phyloP scores from a whole-genome alignment of 495 filamentous ascomycete genomes.

The Clohesyomyces aquaticus region DNA sequence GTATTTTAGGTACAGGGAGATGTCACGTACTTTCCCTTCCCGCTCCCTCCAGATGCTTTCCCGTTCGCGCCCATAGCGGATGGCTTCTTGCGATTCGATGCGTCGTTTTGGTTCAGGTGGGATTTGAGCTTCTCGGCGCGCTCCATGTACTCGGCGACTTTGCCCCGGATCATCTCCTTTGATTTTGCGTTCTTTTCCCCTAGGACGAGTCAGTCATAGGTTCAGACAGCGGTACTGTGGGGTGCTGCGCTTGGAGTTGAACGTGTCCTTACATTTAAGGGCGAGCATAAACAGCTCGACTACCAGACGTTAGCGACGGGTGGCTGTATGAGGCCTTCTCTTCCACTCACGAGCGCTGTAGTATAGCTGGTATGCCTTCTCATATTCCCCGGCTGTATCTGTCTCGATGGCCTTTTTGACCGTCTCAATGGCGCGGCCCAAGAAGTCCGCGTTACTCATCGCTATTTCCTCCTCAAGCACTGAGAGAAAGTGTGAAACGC shows the following conservation, averaged over 20 bases:
- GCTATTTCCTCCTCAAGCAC: conserved; percentile 20
- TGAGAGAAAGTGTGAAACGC: background rate
- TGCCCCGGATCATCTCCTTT: conserved; percentile 94
- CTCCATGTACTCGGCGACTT: conserved; percentile 96
- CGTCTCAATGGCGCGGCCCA: conserved; percentile 90
- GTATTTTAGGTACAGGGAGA: background rate
- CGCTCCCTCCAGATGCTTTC: conserved; percentile 69
- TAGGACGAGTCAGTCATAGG: conserved; percentile 18
- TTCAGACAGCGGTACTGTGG: background rate
- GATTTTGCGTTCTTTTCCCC: conserved; percentile 93
- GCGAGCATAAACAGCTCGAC: conserved; percentile 96
- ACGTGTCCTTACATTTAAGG: conserved; percentile 67
- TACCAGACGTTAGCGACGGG: conserved; percentile 24
- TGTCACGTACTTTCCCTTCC: conserved; percentile 62
- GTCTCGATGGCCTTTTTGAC: conserved; percentile 97
- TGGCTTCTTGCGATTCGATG: conserved; percentile 69
- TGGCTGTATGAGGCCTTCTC: conserved; percentile 9
- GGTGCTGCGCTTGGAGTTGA: background rate
- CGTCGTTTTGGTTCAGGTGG: conserved; percentile 76
- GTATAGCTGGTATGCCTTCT: conserved; percentile 93
- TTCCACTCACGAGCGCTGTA: conserved; percentile 65
- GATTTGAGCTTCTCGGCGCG: conserved; percentile 95
- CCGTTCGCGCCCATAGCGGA: conserved; percentile 87
- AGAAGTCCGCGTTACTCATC: conserved; percentile 98
- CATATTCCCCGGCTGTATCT: conserved; percentile 94